Conservation (phyloP, 306 rosid species). For the Vachellia pachyceras region DNA sequence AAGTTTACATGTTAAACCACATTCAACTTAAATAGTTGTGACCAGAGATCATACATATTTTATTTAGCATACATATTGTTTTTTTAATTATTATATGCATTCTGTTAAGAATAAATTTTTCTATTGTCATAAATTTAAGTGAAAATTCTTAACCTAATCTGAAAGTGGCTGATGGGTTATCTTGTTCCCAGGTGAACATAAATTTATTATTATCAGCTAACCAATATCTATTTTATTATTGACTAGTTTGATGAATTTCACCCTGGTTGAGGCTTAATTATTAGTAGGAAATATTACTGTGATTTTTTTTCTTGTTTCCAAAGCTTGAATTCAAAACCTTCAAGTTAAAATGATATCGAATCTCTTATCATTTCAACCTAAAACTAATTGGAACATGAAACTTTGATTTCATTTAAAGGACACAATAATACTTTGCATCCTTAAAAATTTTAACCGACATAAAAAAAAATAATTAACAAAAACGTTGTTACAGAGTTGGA, state of each 20-base stretch:
- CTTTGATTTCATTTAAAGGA: not conserved
- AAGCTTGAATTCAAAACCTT: not conserved
- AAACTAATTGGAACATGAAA: not conserved
- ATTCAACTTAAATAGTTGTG: not conserved
- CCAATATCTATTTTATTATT: no score
- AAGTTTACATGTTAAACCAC: not conserved
- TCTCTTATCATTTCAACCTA: not conserved
- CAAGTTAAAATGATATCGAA: not conserved
- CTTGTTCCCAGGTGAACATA: slow-evolving; percentile 58
- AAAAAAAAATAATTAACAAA: no score
- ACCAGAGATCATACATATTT: not conserved
- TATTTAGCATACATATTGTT: not conserved
- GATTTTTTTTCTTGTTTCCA: no score
- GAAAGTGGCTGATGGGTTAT: slow-evolving; percentile 69
- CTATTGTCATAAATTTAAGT: no score
- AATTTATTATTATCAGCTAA: slow-evolving; percentile 7
- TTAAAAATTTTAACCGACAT: not conserved
- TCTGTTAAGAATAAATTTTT: not conserved
- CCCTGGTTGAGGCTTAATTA: no score
- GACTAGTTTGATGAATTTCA: no score
- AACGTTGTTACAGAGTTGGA: no score
- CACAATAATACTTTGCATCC: not conserved
- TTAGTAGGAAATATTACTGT: no score
- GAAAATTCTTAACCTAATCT: slow-evolving; percentile 39
- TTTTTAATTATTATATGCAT: not conserved